Percentiles rank a stretch among this genome's conserved stretches.
phyloP scores from a whole-genome alignment of 371 early-diverging fungal species.

The Mucor racemosus region DNA sequence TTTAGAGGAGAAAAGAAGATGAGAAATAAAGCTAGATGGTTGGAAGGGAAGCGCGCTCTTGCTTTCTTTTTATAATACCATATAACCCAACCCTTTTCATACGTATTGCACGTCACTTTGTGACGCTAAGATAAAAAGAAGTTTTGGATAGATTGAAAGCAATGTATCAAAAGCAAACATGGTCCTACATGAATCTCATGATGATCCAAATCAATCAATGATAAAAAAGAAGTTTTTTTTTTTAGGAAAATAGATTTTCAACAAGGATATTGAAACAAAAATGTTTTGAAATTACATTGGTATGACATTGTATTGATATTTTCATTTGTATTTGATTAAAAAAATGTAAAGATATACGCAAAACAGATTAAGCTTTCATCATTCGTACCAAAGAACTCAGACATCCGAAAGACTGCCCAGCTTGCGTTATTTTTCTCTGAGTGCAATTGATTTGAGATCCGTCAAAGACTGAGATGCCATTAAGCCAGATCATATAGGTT shows the following conservation, averaged over 20 bases:
- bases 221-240: too few species aligned
- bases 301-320: not conserved
- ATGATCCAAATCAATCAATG: not conserved
- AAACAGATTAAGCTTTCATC: slow-evolving; percentile 38
- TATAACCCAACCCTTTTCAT: not conserved
- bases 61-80: not conserved
- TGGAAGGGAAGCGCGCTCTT: slow-evolving; percentile 5
- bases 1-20: slow-evolving; percentile 16
- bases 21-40: not conserved
- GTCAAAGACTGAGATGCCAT: slow-evolving; percentile 8
- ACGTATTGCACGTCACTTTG: slow-evolving; percentile 31
- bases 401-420: slow-evolving; percentile 43
- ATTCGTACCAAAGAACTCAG: slow-evolving; percentile 35
- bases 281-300: too few species aligned
- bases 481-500: slow-evolving; percentile 18
- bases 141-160: not conserved
- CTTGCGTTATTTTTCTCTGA: slow-evolving; percentile 31
- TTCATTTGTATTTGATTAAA: slow-evolving; percentile 21
- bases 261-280: too few species aligned
- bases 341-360: slow-evolving; percentile 18
- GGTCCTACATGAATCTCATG: not conserved
- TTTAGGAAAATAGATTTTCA: too few species aligned
- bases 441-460: slow-evolving; percentile 24
- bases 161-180: not conserved
- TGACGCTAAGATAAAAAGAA: slow-evolving; percentile 22